Conservation (phyloP, 2,329 filamentous ascomycete genomes). For the Lecanoromycetidae sp. region DNA sequence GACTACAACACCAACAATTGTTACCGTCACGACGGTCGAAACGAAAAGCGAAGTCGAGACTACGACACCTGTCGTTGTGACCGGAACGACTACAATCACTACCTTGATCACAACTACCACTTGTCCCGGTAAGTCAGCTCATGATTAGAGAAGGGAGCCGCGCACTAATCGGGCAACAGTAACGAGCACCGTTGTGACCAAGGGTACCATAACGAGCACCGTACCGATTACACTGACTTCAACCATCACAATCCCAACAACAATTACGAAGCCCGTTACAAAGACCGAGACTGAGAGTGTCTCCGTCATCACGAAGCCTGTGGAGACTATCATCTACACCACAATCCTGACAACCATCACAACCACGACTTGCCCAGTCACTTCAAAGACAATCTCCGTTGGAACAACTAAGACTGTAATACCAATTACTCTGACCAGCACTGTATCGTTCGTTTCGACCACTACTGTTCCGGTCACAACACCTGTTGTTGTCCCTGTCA, state of each 20-base stretch:
- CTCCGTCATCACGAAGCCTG: background rate
- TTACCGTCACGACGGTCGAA: background rate
- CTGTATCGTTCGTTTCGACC: conserved; percentile 15
- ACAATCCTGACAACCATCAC: conserved; percentile 19
- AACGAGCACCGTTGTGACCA: background rate
- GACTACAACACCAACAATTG: background rate
- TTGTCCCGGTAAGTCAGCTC: background rate
- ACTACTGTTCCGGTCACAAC: background rate
- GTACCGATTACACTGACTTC: background rate
- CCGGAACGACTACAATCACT: background rate
- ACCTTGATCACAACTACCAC: background rate
- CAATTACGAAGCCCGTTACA: too few species aligned
- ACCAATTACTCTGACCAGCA: conserved; percentile 14
- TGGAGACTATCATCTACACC: conserved; percentile 2
- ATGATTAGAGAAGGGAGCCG: background rate
- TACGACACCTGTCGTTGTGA: background rate
- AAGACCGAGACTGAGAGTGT: too few species aligned
- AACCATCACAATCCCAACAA: background rate
- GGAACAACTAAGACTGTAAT: background rate
- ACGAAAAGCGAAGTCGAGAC: background rate
- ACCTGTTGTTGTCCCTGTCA: background rate
- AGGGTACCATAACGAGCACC: background rate
- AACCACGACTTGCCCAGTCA: conserved; percentile 25
- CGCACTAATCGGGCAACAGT: background rate
- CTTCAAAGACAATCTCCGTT: conserved; percentile 10